Evolutionary conservation across 2,329 filamentous ascomycete genomes (phyloP), one percentile per base, ranked within the genome.

Genomic region (Paraconiothyrium sp.): DNA sequence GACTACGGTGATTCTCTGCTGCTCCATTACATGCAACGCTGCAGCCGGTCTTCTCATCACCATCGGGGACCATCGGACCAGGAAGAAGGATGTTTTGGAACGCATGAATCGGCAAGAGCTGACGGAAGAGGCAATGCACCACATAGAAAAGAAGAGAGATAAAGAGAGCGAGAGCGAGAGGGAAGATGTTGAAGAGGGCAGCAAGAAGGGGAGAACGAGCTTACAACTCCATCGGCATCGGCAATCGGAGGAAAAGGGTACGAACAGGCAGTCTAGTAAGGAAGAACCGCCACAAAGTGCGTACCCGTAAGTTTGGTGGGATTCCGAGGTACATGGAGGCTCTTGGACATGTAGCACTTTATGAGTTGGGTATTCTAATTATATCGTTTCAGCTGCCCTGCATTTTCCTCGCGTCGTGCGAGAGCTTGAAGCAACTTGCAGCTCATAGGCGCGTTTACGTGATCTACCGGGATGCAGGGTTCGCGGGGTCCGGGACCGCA

Each of bases 61-160:
- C 66, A 83, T 93, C 16, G 92, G 92, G 1, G 92, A 94, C 72
- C 86, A 89, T 22, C 87, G 85, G 65, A 93, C 92, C 1, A 84
- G 92, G 54, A 96, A 96, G 84, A 94, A 93, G 85, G 92, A 96
- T 46, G 91, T 96, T 0, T 83, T 93, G 24, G 89, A 94, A 72
- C 85, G 89, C 48, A 87, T 95, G 79, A 88, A 91, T 70, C 83
- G 92, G 34, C 92, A 95, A 74, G 88, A 92, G 65, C 78, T 96
- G 59, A 96, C 92, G 0, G 79, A 84, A 50, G 83, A 88, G 67
- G 88, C 88, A 0, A 89, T 90, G 66, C 82, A 83, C 65, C 85
- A 85, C 68, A 80, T 86, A 11, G 78, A 84, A 67, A 84, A 84
- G 73, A 81, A 82, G 67, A 74, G 73, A 60, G 69, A 76, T 24